Evolutionary conservation across 805 yeast genomes (phyloP).

Genomic region (Sugiyamaella mastotermitis): DNA sequence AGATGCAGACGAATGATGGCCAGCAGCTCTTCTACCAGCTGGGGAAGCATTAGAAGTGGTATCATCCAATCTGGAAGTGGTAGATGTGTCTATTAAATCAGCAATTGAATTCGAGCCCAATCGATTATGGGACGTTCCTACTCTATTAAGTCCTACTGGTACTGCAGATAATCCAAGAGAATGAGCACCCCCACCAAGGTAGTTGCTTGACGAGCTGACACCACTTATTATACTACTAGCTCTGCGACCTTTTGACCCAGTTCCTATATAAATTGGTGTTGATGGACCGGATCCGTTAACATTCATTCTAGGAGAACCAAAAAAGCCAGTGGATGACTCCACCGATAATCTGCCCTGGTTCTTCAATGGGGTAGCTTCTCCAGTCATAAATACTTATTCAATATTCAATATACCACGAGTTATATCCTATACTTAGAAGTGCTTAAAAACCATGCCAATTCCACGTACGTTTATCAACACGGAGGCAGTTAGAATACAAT

Average conservation of each 20-base stretch:
- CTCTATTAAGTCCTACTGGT: conserved; percentile 34
- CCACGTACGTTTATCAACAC: no score
- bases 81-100: conserved; percentile 54
- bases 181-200: conserved; percentile 1
- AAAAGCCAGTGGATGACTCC: no score
- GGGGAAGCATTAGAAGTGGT: conserved; percentile 9
- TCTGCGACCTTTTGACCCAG: conserved; percentile 2
- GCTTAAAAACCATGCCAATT: no score
- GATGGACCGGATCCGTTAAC: conserved; percentile 20
- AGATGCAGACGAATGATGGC: conserved; percentile 32
- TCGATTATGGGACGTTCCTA: conserved; percentile 42
- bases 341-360: no score
- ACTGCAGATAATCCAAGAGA: conserved; percentile 6
- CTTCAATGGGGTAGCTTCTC: no score
- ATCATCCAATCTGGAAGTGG: conserved; percentile 6
- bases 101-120: conserved; percentile 71
- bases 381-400: no score
- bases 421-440: no score
- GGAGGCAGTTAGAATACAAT: no score
- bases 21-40: conserved; percentile 16
- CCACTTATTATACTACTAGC: conserved; percentile 14
- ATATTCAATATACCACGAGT: no score
- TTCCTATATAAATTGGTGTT: conserved; percentile 2
- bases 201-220: conserved; percentile 6
- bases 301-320: no score